Evolutionary conservation across 768 basidiomycete species (phyloP), one percentile per base, ranked within the genome.

Genomic region (Trametes cubensis): DNA sequence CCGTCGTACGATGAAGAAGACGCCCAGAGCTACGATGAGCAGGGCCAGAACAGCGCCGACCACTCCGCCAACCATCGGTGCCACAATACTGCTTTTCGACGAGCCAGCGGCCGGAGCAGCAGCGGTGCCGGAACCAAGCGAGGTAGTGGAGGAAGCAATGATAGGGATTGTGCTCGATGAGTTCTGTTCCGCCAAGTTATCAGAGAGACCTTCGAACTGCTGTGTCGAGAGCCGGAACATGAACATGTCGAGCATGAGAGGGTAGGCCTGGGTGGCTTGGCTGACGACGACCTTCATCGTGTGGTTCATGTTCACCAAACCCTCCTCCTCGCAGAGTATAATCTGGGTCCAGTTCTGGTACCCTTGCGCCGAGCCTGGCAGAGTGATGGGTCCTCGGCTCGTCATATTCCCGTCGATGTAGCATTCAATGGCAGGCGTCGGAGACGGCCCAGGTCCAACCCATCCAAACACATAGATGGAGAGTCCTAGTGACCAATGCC

Each of bases 231-330:
- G 39, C 26, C 25, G 25, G 40, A 51, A 41, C 41, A 30, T 41
- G 38, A 59, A 28, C n/a, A 15, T 30, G 41, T 59, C 47, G 41
- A 59, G 39, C 26, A 50, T 51, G 58, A 59, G 52, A 3, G 39
- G 40, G 40, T 30, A 26, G 8, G 30, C 40, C 3, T 42, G 23
- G 25, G 38, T 44, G 15, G 49, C 58, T 8, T 59, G 23, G 2
- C 26, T 44, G 40, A 52, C 49, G 25, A 41, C 13, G 41, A 59
- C 7, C 49, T 59, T 50, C 47, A 52, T 30, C n/a, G 58, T 59
- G 28, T 59, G 58, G 58, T 59, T 59, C 23, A 7, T 13, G 13
- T 26, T n/a, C 13, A 21, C 8, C 7, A 59, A 15, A 25, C 20
- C 15, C 20, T 59, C 49, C n/a, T 18, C 30, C 17, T 5, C 25